Evolutionary conservation across 495 filamentous ascomycete genomes (phyloP), one percentile per base, ranked within the genome.

Genomic region (Aspergillus cavernicola): DNA sequence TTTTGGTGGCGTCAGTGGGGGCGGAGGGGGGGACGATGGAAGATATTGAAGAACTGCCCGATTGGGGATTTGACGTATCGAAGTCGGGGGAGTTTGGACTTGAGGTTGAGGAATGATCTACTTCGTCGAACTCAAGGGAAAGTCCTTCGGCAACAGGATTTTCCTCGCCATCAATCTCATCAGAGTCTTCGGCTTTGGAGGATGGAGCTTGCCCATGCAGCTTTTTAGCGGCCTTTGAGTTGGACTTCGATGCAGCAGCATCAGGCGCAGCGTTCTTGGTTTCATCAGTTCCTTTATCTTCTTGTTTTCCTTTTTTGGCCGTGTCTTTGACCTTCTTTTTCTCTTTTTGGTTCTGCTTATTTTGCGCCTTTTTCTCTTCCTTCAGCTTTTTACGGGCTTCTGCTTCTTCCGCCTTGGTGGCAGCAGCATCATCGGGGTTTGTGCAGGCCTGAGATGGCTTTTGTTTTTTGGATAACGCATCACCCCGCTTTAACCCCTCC

Each of bases 11-110:
- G 56, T 71, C 67, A 50, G 79, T 77, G 28, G 82, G 80, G 12
- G 85, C 67, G 51, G 79, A 77, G 28, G 82, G 80, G 12, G 85
- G 79, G 7, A 82, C 67, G 43, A 86, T 75, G 15, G 86, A 89
- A 24, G 86, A 89, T 57, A 86, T 81, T 15, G 87, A 89, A 33
- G 87, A 89, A 45, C 79, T 85, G 55, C 79, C 79, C 41, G 87
- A 88, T 50, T 82, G 72, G 18, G 68, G 60, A 42, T 75, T 74
- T 28, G 78, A 75, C 55, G 74, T 71, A 60, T 92, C 85, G 61
- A 87, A 88, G 15, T 66, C 71, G 10, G 86, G 82, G 6, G 88
- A 89, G 38, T 80, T 69, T 15, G 80, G 77, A 23, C 74, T 65
- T 37, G 85, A 80, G 10, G 80, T 77, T 38, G 78, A 76, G 7